Evolutionary conservation across 177 flowering plant genomes (phyloP).

Genomic region (Vitis hybrid): DNA sequence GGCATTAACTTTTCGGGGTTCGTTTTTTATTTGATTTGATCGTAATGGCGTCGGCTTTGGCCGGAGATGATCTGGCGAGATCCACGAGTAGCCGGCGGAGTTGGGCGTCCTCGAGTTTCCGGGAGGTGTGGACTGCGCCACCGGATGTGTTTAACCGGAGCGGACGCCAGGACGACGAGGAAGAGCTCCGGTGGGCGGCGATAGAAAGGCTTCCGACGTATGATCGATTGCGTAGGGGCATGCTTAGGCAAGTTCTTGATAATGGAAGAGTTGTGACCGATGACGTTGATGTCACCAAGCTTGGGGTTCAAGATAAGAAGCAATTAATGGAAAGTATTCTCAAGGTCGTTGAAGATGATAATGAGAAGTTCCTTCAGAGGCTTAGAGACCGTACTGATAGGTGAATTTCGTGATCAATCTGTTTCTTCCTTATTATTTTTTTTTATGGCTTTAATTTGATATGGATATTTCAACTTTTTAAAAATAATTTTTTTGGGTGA

Average conservation of each 20-base stretch:
- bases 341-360: conserved; percentile 38
- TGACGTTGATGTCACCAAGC: conserved; percentile 35
- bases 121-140: conserved; percentile 29
- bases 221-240: conserved; percentile 38
- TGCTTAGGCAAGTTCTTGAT: conserved; percentile 31
- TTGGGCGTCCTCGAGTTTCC: conserved; percentile 23
- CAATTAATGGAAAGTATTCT: conserved; percentile 37
- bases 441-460: background rate
- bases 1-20: no score
- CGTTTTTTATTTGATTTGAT: no score
- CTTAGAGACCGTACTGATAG: conserved; percentile 36
- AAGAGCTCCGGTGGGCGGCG: conserved; percentile 53
- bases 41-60: conserved; percentile 8
- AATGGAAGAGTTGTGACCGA: conserved; percentile 24
- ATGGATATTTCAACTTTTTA: background rate
- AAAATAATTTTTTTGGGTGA: background rate
- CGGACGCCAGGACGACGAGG: conserved; percentile 40
- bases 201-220: conserved; percentile 49
- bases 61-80: conserved; percentile 30
- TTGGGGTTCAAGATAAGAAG: conserved; percentile 34
- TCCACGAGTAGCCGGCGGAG: conserved; percentile 29
- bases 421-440: background rate
- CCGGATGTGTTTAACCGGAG: conserved; percentile 34
- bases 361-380: conserved; percentile 36
- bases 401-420: conserved; percentile 4